Base-by-base conservation (phyloP, 345 rosid species). In the Anacardium occidentale region DNA sequence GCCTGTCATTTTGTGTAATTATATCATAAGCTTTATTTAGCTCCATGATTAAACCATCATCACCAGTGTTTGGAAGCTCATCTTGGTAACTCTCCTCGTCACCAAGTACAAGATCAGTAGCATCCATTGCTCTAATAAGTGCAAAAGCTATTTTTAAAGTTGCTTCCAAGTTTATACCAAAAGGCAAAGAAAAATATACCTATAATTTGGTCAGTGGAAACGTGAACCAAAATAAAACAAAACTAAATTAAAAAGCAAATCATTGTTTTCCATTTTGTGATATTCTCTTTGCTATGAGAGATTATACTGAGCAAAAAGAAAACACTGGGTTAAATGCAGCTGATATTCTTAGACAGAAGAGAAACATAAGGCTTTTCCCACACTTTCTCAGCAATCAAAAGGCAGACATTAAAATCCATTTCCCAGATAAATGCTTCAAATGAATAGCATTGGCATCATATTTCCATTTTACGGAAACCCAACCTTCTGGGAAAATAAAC, bases 61-160 rank as follows among this genome's bases (percentile, higher is more conserved):
- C 29, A 26, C 26, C 26, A 21, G 50, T 6, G 12, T 53, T 12
- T 18, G 47, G 60, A 20, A 24, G 47, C 50, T 34, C 71, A 20
- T n/a, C 20, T 68, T n/a, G 50, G 48, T 6, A 26, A 48, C 25
- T 8, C 45, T 53, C 20, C 48, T 20, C 71, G 34, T 32, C 26
- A n/a, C 50, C 61, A 53, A 12, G 12, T 29, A 29, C 25, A 11
- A n/a, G 26, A 60, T 50, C 15, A 29, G 56, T 44, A 29, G 58
- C 66, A 61, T 71, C 74, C 74, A 71, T 71, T 4, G 42, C 24
- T 26, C n/a, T 48, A 13, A 9, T 25, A 70, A 53, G 50, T 15
- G 12, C 37, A 13, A n/a, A 59, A 71, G 7, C 42, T 56, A 65
- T 47, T 26, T 6, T 61, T 14, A 18, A 3, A 10, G 18, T 59